These are phyloP conservation scores for Trichoderma breve DNA, from an alignment of 2,329 filamentous ascomycete species.

Conservation along the genomic window DNA sequence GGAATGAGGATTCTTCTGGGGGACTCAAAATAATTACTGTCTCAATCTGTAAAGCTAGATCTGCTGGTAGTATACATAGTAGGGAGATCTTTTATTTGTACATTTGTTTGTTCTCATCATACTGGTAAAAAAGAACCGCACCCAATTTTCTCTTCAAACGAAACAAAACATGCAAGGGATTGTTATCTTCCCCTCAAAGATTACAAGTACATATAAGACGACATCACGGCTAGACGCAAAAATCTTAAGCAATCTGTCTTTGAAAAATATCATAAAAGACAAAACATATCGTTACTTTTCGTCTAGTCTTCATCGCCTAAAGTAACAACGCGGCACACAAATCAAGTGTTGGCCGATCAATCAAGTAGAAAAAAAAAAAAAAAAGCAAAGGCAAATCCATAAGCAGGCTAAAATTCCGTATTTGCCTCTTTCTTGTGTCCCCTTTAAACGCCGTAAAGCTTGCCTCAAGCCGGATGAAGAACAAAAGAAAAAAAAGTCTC, in stretches of 20 bases:
- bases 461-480: background rate
- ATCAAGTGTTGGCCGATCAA: background rate
- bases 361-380: background rate
- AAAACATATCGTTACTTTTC: slow-evolving; percentile 17
- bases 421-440: background rate
- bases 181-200: background rate
- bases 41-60: background rate
- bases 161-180: background rate
- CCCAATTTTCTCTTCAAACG: background rate
- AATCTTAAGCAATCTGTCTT: background rate
- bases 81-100: background rate
- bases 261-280: background rate
- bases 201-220: background rate
- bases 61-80: background rate
- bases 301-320: slow-evolving; percentile 13
- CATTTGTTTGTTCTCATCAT: background rate
- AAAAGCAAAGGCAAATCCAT: background rate
- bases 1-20: background rate
- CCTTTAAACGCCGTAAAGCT: slow-evolving; percentile 9
- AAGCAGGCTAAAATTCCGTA: slow-evolving; percentile 1
- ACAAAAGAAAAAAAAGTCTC: background rate
- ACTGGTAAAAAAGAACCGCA: background rate
- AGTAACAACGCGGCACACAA: slow-evolving; percentile 2
- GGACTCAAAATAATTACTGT: background rate
- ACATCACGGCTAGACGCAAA: background rate